phyloP scores from a whole-genome alignment of 768 basidiomycete genomes.

The Strobilomyces confusus region DNA sequence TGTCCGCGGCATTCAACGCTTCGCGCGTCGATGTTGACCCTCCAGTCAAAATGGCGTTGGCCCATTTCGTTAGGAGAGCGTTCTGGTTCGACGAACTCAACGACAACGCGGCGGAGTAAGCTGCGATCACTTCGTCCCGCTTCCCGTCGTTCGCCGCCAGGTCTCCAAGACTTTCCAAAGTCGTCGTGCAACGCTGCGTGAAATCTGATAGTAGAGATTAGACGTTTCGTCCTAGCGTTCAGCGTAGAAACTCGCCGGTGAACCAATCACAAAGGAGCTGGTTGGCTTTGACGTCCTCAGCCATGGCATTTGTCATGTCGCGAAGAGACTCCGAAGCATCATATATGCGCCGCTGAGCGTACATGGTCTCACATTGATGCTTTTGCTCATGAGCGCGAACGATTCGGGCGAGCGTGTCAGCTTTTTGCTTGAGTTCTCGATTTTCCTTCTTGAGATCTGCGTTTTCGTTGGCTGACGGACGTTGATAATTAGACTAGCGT shows the following conservation, averaged over 20 bases:
- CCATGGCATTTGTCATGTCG: background rate
- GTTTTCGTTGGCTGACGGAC: background rate
- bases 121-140: background rate
- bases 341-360: background rate
- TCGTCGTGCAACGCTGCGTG: background rate
- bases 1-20: background rate
- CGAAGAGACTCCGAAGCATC: background rate
- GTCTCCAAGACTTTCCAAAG: background rate
- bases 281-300: background rate
- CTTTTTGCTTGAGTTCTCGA: background rate
- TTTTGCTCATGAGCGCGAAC: background rate
- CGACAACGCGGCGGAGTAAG: background rate
- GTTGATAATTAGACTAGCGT: background rate
- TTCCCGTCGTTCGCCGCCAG: background rate
- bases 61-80: background rate
- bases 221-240: background rate
- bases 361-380: background rate
- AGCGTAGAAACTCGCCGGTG: background rate
- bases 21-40: background rate
- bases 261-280: background rate
- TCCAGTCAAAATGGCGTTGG: background rate
- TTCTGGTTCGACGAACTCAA: background rate
- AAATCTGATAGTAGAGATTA: background rate
- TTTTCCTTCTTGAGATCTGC: background rate
- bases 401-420: background rate